Evolutionary conservation across 306 rosid species (phyloP).

Genomic region (cucumber (Cucumis sativus)): Cucumber_9930_V3 NC_026655.2:17904501-17905000

Average conservation of each 20-base stretch:
- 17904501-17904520: neutral
- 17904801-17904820: no score
- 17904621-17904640: constrained; percentile 29
- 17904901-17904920: no score
- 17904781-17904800: neutral
- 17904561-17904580: neutral
- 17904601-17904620: constrained; percentile 55
- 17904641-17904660: constrained; percentile 21
- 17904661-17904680: constrained; percentile 30
- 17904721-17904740: neutral
- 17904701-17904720: neutral
- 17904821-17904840: no score
- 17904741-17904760: neutral
- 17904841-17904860: no score
- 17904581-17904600: neutral
- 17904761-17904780: neutral
- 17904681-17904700: neutral
- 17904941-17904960: no score
- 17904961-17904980: no score
- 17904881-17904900: no score
- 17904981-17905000: no score
- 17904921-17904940: no score
- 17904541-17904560: neutral
- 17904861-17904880: no score
- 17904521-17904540: neutral